Conservation (phyloP, 2,329 filamentous ascomycete species). For the Volutella citrinella region DNA sequence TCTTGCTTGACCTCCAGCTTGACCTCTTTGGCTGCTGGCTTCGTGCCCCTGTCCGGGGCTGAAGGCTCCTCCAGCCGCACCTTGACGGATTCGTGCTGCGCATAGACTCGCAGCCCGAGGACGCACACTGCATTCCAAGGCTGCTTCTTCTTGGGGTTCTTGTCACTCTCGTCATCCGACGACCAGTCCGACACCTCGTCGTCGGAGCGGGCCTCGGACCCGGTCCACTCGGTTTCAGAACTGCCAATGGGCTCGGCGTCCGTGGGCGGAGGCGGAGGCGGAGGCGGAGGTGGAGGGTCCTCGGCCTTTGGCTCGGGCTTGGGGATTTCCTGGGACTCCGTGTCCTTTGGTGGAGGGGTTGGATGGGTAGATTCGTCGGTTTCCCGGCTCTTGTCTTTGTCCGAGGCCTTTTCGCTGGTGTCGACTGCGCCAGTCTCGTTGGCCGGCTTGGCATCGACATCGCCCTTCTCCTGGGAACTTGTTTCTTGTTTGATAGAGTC, state of each 20-base stretch:
- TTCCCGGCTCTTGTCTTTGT: constrained; percentile 12
- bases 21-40: constrained; percentile 14
- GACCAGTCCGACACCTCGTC: no score
- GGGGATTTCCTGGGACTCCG: no score
- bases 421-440: constrained; percentile 7
- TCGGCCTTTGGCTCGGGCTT: no score
- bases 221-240: no score
- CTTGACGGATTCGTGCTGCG: constrained; percentile 32
- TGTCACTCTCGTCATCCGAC: no score
- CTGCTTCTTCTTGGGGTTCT: constrained; percentile 18
- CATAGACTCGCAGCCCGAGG: constrained; percentile 37
- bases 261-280: constrained; percentile 23
- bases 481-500: constrained; percentile 17
- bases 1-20: constrained; percentile 9
- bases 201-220: no score
- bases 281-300: constrained; percentile 9
- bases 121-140: constrained; percentile 43
- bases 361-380: no score
- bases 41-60: constrained; percentile 20
- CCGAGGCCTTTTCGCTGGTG: constrained; percentile 6
- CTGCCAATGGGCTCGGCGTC: no score
- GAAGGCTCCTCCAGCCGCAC: constrained; percentile 33
- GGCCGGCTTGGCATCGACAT: constrained; percentile 1
- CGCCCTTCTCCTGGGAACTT: constrained; percentile 8
- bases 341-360: no score